Evolutionary conservation across 306 rosid genomes (phyloP).

Genomic region (Sesbania bispinosa): DNA sequence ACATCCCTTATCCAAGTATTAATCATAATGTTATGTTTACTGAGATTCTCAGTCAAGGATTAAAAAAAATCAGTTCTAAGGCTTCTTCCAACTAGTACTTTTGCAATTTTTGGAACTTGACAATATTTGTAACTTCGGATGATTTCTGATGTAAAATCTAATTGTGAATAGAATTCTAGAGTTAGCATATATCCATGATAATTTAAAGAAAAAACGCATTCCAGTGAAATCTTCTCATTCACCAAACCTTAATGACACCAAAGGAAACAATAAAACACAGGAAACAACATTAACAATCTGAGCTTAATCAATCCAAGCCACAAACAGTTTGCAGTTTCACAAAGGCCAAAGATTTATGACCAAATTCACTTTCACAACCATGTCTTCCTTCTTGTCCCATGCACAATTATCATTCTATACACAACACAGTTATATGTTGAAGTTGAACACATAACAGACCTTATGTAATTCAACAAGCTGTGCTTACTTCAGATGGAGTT

Average conservation of each 20-base stretch:
- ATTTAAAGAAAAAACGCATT: no score
- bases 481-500: conserved; percentile 25
- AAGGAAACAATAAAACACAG: conserved; percentile 8
- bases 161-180: no score
- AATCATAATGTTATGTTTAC: no score
- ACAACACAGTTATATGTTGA: conserved; percentile 11
- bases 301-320: conserved; percentile 30
- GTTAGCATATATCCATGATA: no score
- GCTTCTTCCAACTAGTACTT: no score
- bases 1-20: no score
- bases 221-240: conserved; percentile 27
- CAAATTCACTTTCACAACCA: conserved; percentile 18
- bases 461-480: conserved; percentile 30
- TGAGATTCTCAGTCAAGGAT: no score
- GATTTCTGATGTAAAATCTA: no score
- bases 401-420: conserved; percentile 29
- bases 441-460: background rate
- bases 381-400: background rate
- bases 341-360: conserved; percentile 20
- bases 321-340: conserved; percentile 22
- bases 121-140: no score
- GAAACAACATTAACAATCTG: conserved; percentile 26
- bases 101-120: no score
- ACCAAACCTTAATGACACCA: conserved; percentile 21
- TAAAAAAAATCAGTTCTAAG: no score